Evolutionary conservation across 1,284 basidiomycete genomes (phyloP), one percentile per base, ranked within the genome.

Genomic region (Melampsora americana): DNA sequence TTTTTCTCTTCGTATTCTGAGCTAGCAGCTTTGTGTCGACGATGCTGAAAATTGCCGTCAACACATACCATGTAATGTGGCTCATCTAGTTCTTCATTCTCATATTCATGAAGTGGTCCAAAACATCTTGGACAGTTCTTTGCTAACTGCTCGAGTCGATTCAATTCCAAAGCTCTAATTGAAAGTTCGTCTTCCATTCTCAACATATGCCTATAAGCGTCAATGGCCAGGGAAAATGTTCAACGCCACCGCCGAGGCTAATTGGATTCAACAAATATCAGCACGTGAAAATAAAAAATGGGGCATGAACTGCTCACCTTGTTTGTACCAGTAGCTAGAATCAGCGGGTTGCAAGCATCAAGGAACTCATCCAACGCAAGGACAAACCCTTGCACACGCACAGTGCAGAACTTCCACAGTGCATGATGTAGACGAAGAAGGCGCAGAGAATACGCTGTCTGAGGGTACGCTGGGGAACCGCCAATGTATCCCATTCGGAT

Each of bases 51-150:
- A 46, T 20, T 66, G 64, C 64, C 39, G n/a, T 66, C 39, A 23
- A 66, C 48, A 16, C 42, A 26, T 2, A 66, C 12, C 23, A 66
- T 35, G n/a, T 46, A 44, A 28, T 66, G 42, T 23, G 64, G 64
- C 20, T 66, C 39, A 28, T 18, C 20, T 16, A 46, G 16, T 26
- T 46, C 48, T 26, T 44, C 20, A 9, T 66, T 66, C 1, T n/a
- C 26, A 14, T 66, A 23, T 20, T 46, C 48, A 16, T 26, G 23
- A 11, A 28, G 64, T 42, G 64, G 64, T 9, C 64, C 64, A n/a
- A 66, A 66, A 42, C 64, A 66, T 44, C 32, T 18, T 65, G 64
- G 66, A 35, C 46, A 68, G 32, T 68, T 68, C 20, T 32, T 68
- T 68, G 46, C 66, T 46, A 48, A 68, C 26, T 68, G 32, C 7